phyloP scores from a whole-genome alignment of 108 stramenopile genomes.

The Cyclostephanos invisitatus region DNA sequence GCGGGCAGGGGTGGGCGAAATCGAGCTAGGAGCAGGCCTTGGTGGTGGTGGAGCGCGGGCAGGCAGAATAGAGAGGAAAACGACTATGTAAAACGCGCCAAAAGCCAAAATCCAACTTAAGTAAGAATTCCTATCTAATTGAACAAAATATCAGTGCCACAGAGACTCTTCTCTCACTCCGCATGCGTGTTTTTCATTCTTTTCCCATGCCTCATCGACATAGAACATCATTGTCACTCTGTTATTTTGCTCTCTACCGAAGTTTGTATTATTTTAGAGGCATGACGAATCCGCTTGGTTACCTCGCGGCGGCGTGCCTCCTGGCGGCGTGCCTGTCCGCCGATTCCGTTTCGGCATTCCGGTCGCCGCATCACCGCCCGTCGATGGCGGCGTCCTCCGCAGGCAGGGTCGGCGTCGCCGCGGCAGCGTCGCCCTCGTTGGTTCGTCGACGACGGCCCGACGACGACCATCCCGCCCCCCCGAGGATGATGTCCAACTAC shows the following conservation, averaged over 20 bases:
- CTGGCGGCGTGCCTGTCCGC: not conserved
- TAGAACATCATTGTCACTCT: too few species aligned
- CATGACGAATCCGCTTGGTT: not conserved
- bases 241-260: too few species aligned
- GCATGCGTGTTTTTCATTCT: not conserved
- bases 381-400: not conserved
- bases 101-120: too few species aligned
- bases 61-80: too few species aligned
- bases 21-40: too few species aligned
- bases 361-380: not conserved
- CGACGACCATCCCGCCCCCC: not conserved
- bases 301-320: not conserved
- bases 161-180: too few species aligned
- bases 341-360: constrained; percentile 10
- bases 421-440: not conserved
- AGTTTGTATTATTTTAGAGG: not conserved
- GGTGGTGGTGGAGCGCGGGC: too few species aligned
- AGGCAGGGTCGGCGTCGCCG: not conserved
- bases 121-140: too few species aligned
- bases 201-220: too few species aligned
- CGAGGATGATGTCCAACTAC: not conserved
- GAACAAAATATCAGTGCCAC: too few species aligned
- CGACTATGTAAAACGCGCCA: too few species aligned
- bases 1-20: too few species aligned
- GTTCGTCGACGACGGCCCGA: not conserved